Percentiles rank a stretch among this genome's conserved stretches.
phyloP scores from a whole-genome alignment of 371 early-diverging fungal species.

The Apophysomyces trapeziformis region DNA sequence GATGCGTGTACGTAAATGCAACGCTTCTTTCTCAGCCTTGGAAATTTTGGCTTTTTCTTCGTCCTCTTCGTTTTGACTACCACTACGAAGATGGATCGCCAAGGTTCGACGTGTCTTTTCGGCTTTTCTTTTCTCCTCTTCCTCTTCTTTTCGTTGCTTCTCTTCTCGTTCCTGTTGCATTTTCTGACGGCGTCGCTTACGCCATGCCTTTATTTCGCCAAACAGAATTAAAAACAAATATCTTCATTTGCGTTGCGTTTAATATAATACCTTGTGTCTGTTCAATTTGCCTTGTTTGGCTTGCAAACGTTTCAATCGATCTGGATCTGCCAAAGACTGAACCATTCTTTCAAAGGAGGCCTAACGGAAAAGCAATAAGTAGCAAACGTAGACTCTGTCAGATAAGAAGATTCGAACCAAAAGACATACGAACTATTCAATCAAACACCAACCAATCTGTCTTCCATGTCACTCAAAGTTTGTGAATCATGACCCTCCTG shows the following conservation, averaged over 20 bases:
- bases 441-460: background rate
- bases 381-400: too few relatives aligned
- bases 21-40: background rate
- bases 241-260: too few relatives aligned
- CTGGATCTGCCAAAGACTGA: background rate
- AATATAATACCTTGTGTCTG: background rate
- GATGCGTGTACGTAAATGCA: conserved; percentile 1
- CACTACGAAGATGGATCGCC: background rate
- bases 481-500: conserved; percentile 1
- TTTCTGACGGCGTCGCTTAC: background rate
- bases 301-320: background rate
- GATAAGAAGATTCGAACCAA: background rate
- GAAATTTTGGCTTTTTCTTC: background rate
- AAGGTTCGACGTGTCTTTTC: background rate
- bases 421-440: background rate
- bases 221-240: background rate
- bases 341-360: background rate
- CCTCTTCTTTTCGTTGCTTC: background rate
- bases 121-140: background rate
- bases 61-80: background rate
- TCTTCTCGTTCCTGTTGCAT: background rate
- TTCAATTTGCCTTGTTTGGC: background rate
- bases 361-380: background rate
- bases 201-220: background rate
- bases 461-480: background rate